These are phyloP conservation scores for Phytophthora megakarya DNA, from an alignment of 352 stramenopile species.

Conservation along the genomic window DNA sequence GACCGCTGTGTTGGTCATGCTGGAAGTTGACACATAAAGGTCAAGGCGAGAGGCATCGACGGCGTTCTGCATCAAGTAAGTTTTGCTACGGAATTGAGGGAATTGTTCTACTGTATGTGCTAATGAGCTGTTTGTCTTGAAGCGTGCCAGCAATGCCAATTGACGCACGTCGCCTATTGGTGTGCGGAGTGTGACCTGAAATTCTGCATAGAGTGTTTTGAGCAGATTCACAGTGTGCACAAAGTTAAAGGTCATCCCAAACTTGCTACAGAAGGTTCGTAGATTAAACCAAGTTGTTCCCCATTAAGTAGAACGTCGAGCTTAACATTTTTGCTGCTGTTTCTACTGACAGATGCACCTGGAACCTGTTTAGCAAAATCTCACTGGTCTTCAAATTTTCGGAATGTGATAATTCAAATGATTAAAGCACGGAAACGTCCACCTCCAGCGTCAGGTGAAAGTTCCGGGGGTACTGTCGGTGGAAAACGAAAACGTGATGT, in stretches of 20 bases:
- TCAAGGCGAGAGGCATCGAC: slow-evolving; percentile 24
- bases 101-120: not conserved
- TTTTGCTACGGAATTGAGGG: not conserved
- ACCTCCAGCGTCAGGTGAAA: not conserved
- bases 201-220: slow-evolving; percentile 67
- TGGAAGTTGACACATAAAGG: slow-evolving; percentile 33
- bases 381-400: slow-evolving; percentile 55
- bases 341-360: slow-evolving; percentile 54
- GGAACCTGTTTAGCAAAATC: slow-evolving; percentile 45
- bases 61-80: slow-evolving; percentile 38
- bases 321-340: too few relatives aligned
- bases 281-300: not conserved
- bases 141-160: slow-evolving; percentile 72
- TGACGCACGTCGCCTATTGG: slow-evolving; percentile 48
- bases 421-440: slow-evolving; percentile 23
- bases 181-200: slow-evolving; percentile 66
- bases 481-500: slow-evolving; percentile 60
- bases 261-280: slow-evolving; percentile 49
- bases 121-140: not conserved
- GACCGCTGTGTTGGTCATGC: slow-evolving; percentile 30
- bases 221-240: slow-evolving; percentile 50
- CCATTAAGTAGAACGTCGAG: too few relatives aligned
- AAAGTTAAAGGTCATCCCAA: slow-evolving; percentile 41
- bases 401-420: slow-evolving; percentile 44
- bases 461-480: not conserved